Evolutionary conservation across 768 basidiomycete species (phyloP), one percentile per base, ranked within the genome.

Genomic region (Mycena chlorophos): DNA sequence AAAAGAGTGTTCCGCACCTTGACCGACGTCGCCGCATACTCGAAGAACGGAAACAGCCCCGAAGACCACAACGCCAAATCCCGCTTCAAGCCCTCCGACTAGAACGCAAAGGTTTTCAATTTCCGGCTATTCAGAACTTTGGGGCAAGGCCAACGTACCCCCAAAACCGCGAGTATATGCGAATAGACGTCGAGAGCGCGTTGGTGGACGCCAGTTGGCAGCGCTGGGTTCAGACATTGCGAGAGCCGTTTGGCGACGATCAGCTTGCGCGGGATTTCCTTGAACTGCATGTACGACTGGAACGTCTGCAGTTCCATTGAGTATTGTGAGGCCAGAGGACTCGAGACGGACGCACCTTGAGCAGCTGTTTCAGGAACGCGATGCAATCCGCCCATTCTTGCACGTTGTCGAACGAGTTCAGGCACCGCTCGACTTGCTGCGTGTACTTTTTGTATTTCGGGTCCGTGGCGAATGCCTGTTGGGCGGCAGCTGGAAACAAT

Each of bases 361-460:
- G 82, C 57, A 97, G 72, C 63, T 94, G 89, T 68, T 95, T 95
- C 70, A 99, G 72, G 73, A 98, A 99, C 37, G 95, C 88, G 67
- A 97, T 98, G 70, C 94, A 98, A 75, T 99, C 97, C 56, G 97
- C 95, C 97, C 97, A 99, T 75, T 99, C 97, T 54, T 96, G 92
- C 55, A 97, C 93, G 66, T 86, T 91, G 66, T 97, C 94, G 66
- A 99, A 98, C 1, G 93, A 87, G 58, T 86, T 88, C 45, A 99
- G 78, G 63, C 91, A 93, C 73, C 88, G 89, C 69, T 99, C 97
- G 46, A 99, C 91, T 64, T 93, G 90, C 52, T 88, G 86, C 0
- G 87, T 78, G 73, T 94, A 98, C 73, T 97, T 97, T 77, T 91
- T 93, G 76, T 86, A 97, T 69, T 94, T 95, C 14, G 92, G 89